Conservation (phyloP, 164 flowering plant species). For the Houttuynia cordata region DNA sequence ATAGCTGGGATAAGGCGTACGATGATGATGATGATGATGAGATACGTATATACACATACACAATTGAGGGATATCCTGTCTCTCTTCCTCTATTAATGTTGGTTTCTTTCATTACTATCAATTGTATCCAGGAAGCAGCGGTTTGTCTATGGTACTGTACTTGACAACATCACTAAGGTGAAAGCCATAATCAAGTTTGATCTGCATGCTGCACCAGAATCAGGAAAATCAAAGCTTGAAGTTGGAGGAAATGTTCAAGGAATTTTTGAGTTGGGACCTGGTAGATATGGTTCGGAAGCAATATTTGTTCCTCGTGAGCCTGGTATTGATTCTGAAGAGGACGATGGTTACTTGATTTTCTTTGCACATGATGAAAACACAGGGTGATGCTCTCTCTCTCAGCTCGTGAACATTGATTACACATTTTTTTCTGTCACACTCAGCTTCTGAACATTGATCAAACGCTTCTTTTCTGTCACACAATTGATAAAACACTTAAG, state of each 20-base stretch:
- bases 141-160: conserved; percentile 70
- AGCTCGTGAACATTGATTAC: no score
- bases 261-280: conserved; percentile 65
- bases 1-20: no score
- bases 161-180: conserved; percentile 72
- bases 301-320: conserved; percentile 75
- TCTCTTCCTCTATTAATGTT: conserved; percentile 2
- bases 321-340: conserved; percentile 71
- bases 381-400: conserved; percentile 38
- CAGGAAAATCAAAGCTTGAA: conserved; percentile 56
- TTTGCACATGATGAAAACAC: conserved; percentile 80
- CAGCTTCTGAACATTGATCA: background rate
- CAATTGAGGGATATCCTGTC: background rate
- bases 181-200: conserved; percentile 80
- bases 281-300: conserved; percentile 92
- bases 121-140: conserved; percentile 56
- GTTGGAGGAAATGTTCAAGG: conserved; percentile 91
- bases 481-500: no score
- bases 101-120: background rate
- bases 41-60: no score
- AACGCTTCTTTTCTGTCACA: no score
- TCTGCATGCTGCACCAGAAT: conserved; percentile 69
- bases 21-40: no score
- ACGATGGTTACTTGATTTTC: conserved; percentile 90
- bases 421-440: no score